A percentile compares a stretch with the other conserved stretches of the same genome.
These are phyloP conservation scores for Tetradesmus obliquus DNA, from an alignment of 139 green algal species.

Conservation along the genomic window DNA sequence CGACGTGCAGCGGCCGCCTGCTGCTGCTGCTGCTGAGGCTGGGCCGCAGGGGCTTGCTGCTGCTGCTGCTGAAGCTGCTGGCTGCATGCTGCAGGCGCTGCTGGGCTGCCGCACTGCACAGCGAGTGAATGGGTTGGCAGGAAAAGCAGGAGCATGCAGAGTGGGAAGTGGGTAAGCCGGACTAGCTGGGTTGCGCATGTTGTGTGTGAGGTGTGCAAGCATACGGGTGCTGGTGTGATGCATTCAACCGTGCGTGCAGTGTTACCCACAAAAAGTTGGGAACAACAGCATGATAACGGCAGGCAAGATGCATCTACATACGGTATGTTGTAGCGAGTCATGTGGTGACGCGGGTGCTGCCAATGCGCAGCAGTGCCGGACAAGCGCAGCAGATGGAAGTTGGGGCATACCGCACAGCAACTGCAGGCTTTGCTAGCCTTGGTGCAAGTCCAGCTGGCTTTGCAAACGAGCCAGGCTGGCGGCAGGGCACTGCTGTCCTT, in stretches of 20 bases:
- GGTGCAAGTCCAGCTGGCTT: background rate
- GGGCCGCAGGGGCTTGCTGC: background rate
- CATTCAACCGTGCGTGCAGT: background rate
- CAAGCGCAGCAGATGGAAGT: background rate
- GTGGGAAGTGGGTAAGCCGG: background rate
- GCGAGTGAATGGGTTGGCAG: background rate
- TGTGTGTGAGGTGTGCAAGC: background rate
- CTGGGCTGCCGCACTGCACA: background rate
- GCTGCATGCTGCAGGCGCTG: constrained; percentile 11
- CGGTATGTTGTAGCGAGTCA: background rate
- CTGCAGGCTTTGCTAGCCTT: background rate
- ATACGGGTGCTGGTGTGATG: background rate
- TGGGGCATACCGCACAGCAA: background rate
- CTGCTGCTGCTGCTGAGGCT: constrained; percentile 37
- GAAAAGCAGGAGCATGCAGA: background rate
- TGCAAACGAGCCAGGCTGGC: background rate
- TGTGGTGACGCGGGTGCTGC: background rate
- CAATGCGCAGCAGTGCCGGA: background rate
- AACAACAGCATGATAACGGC: too few relatives aligned
- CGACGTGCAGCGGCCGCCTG: constrained; percentile 10
- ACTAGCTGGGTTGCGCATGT: background rate
- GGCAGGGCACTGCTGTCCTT: background rate
- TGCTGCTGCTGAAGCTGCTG: constrained; percentile 2
- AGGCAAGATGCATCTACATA: too few relatives aligned
- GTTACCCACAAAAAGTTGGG: too few relatives aligned